Base-by-base conservation (phyloP, 2,329 filamentous ascomycete species). In the Davidsoniella neocaledoniae region DNA sequence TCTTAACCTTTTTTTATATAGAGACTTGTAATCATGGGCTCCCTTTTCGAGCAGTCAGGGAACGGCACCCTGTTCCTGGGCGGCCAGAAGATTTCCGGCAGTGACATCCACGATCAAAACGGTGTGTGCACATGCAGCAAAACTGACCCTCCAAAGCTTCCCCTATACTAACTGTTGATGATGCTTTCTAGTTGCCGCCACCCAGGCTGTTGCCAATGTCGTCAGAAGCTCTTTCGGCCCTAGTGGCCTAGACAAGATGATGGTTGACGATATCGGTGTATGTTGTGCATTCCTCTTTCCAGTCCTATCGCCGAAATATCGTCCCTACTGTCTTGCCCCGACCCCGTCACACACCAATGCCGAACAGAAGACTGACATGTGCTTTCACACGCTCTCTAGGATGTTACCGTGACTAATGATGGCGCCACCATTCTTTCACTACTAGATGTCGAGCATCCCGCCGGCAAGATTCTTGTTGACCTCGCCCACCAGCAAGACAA, bases 201-300 rank as follows among this genome's bases (percentile, higher is more conserved):
- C 91, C 43, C 87, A 95, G 66, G 87, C 90, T 53, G 96, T 98
- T 62, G 83, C 91, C 60, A 98, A 96, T 79, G 88, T 98, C 53
- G 87, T 98, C 66, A 96, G 94, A 73, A 94, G 86, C 67, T 98
- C 91, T 14, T 98, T 98, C 63, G 91, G 91, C 50, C 91, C 91
- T 47, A 94, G 86, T 55, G 91, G 91, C 45, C 76, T 98, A 57
- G 91, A 98, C 66, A 98, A 98, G 77, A 98, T 98, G 91, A 96
- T 98, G 91, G 91, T 98, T 60, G 91, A 98, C 69, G 91, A 98
- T 64, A 96, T 98, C 65, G 91, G 91, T 62, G 83, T 86, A 77
- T 59, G 80, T 43, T 44, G 8, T 16, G 17, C 25, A 38, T 12
- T 19, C n/a, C 43, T 39, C 44, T 29, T 46, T 38, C 37, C 33